Evolutionary conservation across 164 flowering plant species (phyloP).

Genomic region (Saururus chinensis): DNA sequence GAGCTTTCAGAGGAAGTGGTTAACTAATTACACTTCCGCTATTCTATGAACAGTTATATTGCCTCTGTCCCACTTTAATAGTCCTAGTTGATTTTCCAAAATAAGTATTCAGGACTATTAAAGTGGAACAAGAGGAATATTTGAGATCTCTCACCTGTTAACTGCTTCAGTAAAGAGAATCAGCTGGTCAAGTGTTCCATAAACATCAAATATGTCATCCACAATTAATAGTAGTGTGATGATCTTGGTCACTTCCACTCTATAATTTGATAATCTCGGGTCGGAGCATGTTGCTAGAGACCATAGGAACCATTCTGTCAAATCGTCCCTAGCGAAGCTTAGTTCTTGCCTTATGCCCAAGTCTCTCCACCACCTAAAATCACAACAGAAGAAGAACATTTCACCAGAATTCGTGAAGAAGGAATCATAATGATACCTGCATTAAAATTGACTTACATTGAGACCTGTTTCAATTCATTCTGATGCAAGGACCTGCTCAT

Average conservation of each 20-base stretch:
- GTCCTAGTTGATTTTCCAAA: too few relatives aligned
- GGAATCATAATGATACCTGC: background rate
- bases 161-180: slow-evolving; percentile 42
- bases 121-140: too few relatives aligned
- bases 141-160: background rate
- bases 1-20: too few relatives aligned
- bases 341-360: slow-evolving; percentile 29
- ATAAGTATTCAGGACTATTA: too few relatives aligned
- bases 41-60: too few relatives aligned
- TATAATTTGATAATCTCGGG: slow-evolving; percentile 24
- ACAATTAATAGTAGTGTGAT: slow-evolving; percentile 38
- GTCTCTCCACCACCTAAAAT: slow-evolving; percentile 52
- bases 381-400: background rate
- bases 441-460: slow-evolving; percentile 19
- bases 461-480: slow-evolving; percentile 27
- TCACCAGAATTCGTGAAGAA: background rate
- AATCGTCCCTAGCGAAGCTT: slow-evolving; percentile 42
- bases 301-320: slow-evolving; percentile 48
- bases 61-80: too few relatives aligned
- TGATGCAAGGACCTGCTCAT: slow-evolving; percentile 24
- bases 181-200: slow-evolving; percentile 45
- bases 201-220: slow-evolving; percentile 59
- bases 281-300: slow-evolving; percentile 26
- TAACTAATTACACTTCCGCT: too few relatives aligned
- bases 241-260: slow-evolving; percentile 40